These are phyloP conservation scores for Marchantia polymorpha DNA, from an alignment of 225 moss, liverwort and hornwort genomes.

Conservation along the genomic window DNA sequence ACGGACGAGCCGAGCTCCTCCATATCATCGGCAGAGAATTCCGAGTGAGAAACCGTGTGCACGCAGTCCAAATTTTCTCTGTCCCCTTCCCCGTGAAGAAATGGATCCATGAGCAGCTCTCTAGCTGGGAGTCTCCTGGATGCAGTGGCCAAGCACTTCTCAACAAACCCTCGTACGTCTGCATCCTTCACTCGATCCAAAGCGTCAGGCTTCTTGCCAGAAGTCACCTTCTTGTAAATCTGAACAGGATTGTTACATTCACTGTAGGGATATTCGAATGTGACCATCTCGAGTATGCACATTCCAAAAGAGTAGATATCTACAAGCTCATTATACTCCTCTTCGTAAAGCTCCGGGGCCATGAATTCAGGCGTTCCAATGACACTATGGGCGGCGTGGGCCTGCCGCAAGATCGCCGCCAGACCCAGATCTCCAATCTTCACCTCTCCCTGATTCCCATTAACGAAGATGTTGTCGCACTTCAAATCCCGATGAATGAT, in stretches of 20 bases:
- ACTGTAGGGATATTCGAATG: slow-evolving; percentile 96
- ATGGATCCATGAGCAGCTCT: slow-evolving; percentile 88
- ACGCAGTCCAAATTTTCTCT: slow-evolving; percentile 49
- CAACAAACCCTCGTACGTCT: slow-evolving; percentile 80
- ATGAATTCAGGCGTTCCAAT: slow-evolving; percentile 99
- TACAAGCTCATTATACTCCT: slow-evolving; percentile 93
- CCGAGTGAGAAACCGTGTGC: slow-evolving; percentile 11
- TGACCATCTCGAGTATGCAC: slow-evolving; percentile 97
- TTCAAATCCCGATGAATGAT: slow-evolving; percentile 97
- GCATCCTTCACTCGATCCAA: slow-evolving; percentile 83
- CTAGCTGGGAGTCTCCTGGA: slow-evolving; percentile 80
- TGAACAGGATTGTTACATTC: slow-evolving; percentile 94
- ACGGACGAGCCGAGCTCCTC: slow-evolving; percentile 19
- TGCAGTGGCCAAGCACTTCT: slow-evolving; percentile 81
- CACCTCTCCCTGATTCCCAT: slow-evolving; percentile 96
- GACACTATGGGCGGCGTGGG: slow-evolving; percentile 85
- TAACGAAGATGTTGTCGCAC: slow-evolving; percentile 98
- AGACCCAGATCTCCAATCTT: slow-evolving; percentile 98
- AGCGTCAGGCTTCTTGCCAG: slow-evolving; percentile 92
- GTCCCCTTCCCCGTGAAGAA: slow-evolving; percentile 63
- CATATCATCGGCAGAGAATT: slow-evolving; percentile 16
- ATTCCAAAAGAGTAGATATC: slow-evolving; percentile 99
- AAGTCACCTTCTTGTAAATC: slow-evolving; percentile 96
- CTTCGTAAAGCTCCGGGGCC: slow-evolving; percentile 94
- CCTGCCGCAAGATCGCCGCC: slow-evolving; percentile 92